Evolutionary conservation across 2,329 filamentous ascomycete genomes (phyloP), one percentile per base, ranked within the genome.

Genomic region (Colletotrichum aenigma): DNA sequence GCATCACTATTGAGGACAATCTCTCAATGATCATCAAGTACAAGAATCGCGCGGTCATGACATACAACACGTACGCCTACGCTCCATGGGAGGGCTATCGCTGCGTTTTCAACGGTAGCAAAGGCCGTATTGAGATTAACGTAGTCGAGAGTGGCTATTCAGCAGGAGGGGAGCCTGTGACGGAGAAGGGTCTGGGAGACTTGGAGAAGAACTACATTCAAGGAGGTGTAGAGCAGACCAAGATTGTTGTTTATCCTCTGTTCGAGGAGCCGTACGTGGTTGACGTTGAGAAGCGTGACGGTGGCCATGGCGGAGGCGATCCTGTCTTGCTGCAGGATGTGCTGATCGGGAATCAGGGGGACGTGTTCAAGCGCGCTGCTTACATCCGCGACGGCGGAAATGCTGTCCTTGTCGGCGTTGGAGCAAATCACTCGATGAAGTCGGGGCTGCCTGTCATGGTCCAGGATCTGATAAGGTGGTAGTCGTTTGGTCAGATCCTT

Each of bases 1-100:
- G 87, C 12, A 88, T 89, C 71, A 88, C 82, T 66, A 89, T 89
- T 55, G 87, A 89, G 76, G 87, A 89, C 75, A 89, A 86, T 2
- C 85, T 88, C 83, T 85, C 83, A 6, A 83, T 88, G 43, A 81
- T 89, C 75, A 86, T 88, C 38, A 81, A 83, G 64, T 88, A 89
- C 74, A 79, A 82, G 36, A 85, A 83, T 36, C 82, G 84, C 15
- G 85, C 86, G 0, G 83, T 87, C 18, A 78, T 88, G 77, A 88
- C 87, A 1, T 89, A 89, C 70, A 86, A 80, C 68, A 79, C 85
- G 26, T 83, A 82, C 10, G 87, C 87, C 0, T 89, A 89, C 76
- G 85, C 87, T 3, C 87, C 87, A 0, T 88, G 86, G 85, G 86
- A 87, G 77, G 86, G 85, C 0, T 87, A 86, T 77, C 80, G 84